A percentile compares a stretch with the other conserved stretches of the same genome.
These are phyloP conservation scores for Cordyceps fumosorosea DNA, from an alignment of 2,329 filamentous ascomycete species.

Conservation along the genomic window DNA sequence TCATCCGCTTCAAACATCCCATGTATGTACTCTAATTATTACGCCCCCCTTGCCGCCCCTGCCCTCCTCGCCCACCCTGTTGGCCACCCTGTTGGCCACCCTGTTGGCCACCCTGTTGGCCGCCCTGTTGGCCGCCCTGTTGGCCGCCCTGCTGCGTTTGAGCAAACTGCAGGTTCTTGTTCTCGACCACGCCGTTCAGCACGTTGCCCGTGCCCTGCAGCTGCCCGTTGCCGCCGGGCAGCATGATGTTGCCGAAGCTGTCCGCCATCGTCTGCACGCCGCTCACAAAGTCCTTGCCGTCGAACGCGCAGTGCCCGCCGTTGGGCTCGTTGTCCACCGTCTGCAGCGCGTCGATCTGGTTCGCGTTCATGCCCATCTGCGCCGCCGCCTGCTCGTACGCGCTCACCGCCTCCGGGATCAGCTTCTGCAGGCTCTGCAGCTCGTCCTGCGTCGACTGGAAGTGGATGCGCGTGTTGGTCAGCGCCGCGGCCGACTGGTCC, in stretches of 20 bases:
- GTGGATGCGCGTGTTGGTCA: constrained; percentile 44
- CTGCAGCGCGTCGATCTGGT: constrained; percentile 43
- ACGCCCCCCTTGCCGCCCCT: too few relatives aligned
- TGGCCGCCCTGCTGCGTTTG: too few relatives aligned
- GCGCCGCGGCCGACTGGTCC: constrained; percentile 32
- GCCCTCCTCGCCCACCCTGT: too few relatives aligned
- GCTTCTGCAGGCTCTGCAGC: constrained; percentile 39
- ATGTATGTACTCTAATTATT: too few relatives aligned
- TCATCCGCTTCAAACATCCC: too few relatives aligned
- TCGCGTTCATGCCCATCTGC: constrained; percentile 34
- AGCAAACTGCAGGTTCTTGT: neutral
- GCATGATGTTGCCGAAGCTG: constrained; percentile 46
- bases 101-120: too few relatives aligned
- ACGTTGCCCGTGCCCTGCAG: constrained; percentile 44
- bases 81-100: too few relatives aligned
- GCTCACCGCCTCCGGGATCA: constrained; percentile 42
- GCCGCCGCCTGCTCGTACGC: constrained; percentile 45
- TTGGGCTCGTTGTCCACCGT: constrained; percentile 50
- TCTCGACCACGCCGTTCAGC: constrained; percentile 28
- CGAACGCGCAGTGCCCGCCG: constrained; percentile 54
- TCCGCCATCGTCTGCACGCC: constrained; percentile 51
- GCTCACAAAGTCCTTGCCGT: constrained; percentile 45
- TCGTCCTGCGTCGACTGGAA: constrained; percentile 50
- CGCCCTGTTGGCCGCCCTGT: too few relatives aligned
- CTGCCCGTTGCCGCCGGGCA: constrained; percentile 40